A percentile compares a stretch with the other conserved stretches of the same genome.
phyloP scores from a whole-genome alignment of 163 green algal genomes.

The Chlorella variabilis region DNA sequence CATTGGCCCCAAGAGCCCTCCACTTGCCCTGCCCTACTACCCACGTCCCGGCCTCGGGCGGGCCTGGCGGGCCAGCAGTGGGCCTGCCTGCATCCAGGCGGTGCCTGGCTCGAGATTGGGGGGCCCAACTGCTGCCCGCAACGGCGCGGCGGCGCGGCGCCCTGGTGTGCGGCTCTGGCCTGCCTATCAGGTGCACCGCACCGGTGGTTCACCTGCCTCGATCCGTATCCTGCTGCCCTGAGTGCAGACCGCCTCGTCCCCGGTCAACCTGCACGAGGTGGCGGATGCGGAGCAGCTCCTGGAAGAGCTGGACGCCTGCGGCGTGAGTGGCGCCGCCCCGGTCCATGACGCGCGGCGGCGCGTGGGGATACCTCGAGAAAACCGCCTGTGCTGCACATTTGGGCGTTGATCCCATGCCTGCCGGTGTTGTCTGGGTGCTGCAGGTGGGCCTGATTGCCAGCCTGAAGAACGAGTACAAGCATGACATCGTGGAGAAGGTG shows the following conservation, averaged over 20 bases:
- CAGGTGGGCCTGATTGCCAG: slow-evolving; percentile 98
- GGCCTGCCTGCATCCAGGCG: too few species aligned
- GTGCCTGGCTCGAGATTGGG: too few species aligned
- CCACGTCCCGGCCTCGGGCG: neutral
- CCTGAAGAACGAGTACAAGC: slow-evolving; percentile 87
- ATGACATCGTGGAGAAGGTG: slow-evolving; percentile 93
- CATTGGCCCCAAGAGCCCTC: too few species aligned
- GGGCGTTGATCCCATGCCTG: too few species aligned
- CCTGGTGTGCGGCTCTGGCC: neutral
- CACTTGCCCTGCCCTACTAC: too few species aligned
- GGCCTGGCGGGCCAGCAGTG: neutral
- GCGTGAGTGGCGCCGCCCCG: slow-evolving; percentile 65
- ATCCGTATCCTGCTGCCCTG: too few species aligned
- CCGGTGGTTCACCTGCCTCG: too few species aligned
- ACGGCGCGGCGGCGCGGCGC: too few species aligned
- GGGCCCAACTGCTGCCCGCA: too few species aligned
- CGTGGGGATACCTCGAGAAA: neutral
- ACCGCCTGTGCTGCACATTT: neutral
- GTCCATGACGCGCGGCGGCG: neutral
- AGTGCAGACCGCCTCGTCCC: neutral
- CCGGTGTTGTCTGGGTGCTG: slow-evolving; percentile 2
- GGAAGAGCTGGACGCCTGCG: slow-evolving; percentile 95
- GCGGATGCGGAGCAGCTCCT: slow-evolving; percentile 92
- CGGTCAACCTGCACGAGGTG: neutral
- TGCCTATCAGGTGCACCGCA: too few species aligned